A percentile compares a stretch with the other conserved stretches of the same genome.
These are phyloP conservation scores for Pyricularia pennisetigena DNA, from an alignment of 2,329 filamentous ascomycete genomes.

Conservation along the genomic window DNA sequence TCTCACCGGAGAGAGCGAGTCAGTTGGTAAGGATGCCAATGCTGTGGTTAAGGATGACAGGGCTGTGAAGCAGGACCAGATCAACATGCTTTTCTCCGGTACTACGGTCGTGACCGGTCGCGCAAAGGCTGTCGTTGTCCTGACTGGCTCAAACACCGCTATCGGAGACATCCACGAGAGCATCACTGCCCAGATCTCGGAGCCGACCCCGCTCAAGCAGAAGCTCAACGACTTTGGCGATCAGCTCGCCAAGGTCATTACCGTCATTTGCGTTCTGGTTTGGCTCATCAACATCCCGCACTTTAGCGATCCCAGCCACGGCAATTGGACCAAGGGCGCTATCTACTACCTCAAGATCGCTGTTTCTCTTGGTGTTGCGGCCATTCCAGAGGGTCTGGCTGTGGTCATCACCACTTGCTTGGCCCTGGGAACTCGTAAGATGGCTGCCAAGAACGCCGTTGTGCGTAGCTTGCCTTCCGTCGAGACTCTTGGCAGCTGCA, in stretches of 20 bases:
- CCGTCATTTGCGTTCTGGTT: slow-evolving; percentile 88
- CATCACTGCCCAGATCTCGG: slow-evolving; percentile 95
- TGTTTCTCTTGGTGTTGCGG: slow-evolving; percentile 93
- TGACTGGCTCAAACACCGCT: slow-evolving; percentile 83
- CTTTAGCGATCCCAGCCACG: slow-evolving; percentile 90
- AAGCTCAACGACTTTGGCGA: slow-evolving; percentile 99
- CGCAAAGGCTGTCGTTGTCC: slow-evolving; percentile 79
- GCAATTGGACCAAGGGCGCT: slow-evolving; percentile 89
- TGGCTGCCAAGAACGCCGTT: slow-evolving; percentile 97
- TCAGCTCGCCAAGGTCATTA: slow-evolving; percentile 93
- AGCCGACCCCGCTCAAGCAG: slow-evolving; percentile 94
- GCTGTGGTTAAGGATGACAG: slow-evolving; percentile 62
- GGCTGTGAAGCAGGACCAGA: slow-evolving; percentile 93
- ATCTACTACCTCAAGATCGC: slow-evolving; percentile 99
- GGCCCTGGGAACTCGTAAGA: slow-evolving; percentile 91
- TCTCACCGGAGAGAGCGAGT: slow-evolving; percentile 94
- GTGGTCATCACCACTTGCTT: slow-evolving; percentile 99
- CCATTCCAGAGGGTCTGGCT: slow-evolving; percentile 93
- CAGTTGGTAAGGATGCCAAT: slow-evolving; percentile 72
- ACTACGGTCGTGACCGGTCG: slow-evolving; percentile 94
- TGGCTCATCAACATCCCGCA: slow-evolving; percentile 98
- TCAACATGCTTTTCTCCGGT: slow-evolving; percentile 97
- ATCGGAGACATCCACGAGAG: slow-evolving; percentile 99
- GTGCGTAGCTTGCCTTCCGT: slow-evolving; percentile 94
- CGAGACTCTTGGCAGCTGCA: slow-evolving; percentile 96